Percentiles rank a stretch among this genome's conserved stretches.
Conservation (phyloP, 148 eudicot species). For the Mesembryanthemum crystallinum region DNA sequence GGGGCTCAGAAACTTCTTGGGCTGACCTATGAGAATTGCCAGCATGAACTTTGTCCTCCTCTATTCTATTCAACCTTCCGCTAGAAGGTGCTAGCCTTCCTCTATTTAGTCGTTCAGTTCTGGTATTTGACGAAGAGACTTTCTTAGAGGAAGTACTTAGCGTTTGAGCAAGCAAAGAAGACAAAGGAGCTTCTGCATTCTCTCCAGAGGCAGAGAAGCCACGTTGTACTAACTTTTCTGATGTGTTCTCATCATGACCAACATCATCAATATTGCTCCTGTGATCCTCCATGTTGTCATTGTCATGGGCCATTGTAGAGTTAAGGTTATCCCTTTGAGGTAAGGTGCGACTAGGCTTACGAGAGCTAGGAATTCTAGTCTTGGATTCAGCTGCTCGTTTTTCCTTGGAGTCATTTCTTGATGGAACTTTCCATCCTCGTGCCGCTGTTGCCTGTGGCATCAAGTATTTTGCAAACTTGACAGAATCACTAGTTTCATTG, state of each 20-base stretch:
- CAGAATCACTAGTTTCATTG: constrained; percentile 42
- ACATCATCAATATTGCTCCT: constrained; percentile 30
- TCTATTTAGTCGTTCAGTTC: constrained; percentile 49
- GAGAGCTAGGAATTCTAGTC: constrained; percentile 44
- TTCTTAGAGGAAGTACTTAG: constrained; percentile 47
- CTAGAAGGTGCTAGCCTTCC: constrained; percentile 44
- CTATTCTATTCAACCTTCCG: constrained; percentile 46
- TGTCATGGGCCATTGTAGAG: constrained; percentile 24
- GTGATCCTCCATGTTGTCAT: constrained; percentile 21
- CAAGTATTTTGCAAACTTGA: constrained; percentile 47
- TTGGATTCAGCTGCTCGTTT: constrained; percentile 52
- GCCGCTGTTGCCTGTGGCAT: constrained; percentile 61
- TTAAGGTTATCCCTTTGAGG: constrained; percentile 44
- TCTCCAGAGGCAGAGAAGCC: constrained; percentile 40
- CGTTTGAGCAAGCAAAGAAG: constrained; percentile 49
- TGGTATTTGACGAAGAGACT: constrained; percentile 35
- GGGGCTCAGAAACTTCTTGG: constrained; percentile 61
- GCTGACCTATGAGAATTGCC: constrained; percentile 27
- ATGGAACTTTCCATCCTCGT: constrained; percentile 47
- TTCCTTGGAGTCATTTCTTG: constrained; percentile 55
- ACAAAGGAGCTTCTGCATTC: constrained; percentile 47
- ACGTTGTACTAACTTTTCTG: constrained; percentile 36
- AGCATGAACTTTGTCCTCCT: constrained; percentile 40
- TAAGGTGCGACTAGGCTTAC: constrained; percentile 50
- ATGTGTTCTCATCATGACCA: constrained; percentile 42